phyloP scores from a whole-genome alignment of 768 basidiomycete genomes.

The Termitomyces titanicus region DNA sequence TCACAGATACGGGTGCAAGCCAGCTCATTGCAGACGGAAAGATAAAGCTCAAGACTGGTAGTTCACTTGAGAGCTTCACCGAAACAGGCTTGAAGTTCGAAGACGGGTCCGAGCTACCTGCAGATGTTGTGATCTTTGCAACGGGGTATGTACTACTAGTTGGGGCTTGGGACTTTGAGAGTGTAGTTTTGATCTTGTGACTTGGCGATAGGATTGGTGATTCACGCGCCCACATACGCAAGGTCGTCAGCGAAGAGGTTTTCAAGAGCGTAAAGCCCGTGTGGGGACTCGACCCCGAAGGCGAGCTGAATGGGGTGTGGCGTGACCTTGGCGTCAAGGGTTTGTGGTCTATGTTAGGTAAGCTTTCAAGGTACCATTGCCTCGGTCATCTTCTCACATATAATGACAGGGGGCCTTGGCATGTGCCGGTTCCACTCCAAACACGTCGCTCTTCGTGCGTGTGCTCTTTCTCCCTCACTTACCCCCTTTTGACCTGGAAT shows the following conservation, averaged over 20 bases:
- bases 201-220: constrained; percentile 36
- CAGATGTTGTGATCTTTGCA: constrained; percentile 32
- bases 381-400: not conserved
- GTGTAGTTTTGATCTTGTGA: not conserved
- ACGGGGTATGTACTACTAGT: constrained; percentile 37
- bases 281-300: constrained; percentile 63
- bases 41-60: constrained; percentile 63
- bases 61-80: constrained; percentile 39
- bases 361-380: not conserved
- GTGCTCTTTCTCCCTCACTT: not conserved
- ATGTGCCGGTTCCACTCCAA: constrained; percentile 59
- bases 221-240: constrained; percentile 30
- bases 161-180: not conserved
- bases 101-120: constrained; percentile 32
- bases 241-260: constrained; percentile 42
- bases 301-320: constrained; percentile 49
- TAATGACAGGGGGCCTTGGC: constrained; percentile 44
- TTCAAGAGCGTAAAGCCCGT: constrained; percentile 41
- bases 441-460: constrained; percentile 60
- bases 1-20: constrained; percentile 26
- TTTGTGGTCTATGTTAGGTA: constrained; percentile 60
- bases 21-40: constrained; percentile 58
- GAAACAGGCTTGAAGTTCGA: constrained; percentile 39
- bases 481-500: not conserved
- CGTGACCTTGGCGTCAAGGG: constrained; percentile 46